These are phyloP conservation scores for Dactylellina cionopaga DNA, from an alignment of 2,329 filamentous ascomycete genomes.

Conservation along the genomic window DNA sequence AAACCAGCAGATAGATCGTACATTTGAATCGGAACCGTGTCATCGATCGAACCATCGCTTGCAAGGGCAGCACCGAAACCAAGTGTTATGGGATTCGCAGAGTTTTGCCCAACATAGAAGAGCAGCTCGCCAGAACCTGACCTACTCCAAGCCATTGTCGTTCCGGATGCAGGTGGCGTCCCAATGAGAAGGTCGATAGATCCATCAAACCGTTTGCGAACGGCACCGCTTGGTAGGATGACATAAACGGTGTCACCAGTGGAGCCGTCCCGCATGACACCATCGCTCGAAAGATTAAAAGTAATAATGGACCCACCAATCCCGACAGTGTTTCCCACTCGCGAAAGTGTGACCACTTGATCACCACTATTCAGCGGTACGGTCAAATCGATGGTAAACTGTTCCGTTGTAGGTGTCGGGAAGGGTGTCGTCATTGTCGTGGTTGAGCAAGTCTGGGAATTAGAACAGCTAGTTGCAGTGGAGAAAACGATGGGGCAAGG, in stretches of 20 bases:
- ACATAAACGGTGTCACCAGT: constrained; percentile 40
- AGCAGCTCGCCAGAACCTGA: constrained; percentile 7
- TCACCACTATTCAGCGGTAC: constrained; percentile 23
- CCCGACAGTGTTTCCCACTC: constrained; percentile 42
- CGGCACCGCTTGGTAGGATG: constrained; percentile 17
- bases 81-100: constrained; percentile 25
- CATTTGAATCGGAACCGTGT: constrained; percentile 47
- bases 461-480: background rate
- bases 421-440: constrained; percentile 4
- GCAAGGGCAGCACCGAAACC: constrained; percentile 30
- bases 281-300: constrained; percentile 23
- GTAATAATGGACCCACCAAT: constrained; percentile 25
- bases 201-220: constrained; percentile 35
- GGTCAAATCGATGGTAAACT: constrained; percentile 40
- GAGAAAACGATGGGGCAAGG: constrained; percentile 30
- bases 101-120: constrained; percentile 6
- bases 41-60: constrained; percentile 30
- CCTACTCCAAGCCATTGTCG: constrained; percentile 16
- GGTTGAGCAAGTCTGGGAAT: constrained; percentile 23
- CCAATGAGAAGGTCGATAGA: constrained; percentile 41
- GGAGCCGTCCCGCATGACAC: constrained; percentile 12
- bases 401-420: constrained; percentile 7
- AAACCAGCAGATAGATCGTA: constrained; percentile 25
- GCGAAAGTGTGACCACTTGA: constrained; percentile 26
- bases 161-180: background rate